Evolutionary conservation across 2,329 filamentous ascomycete genomes (phyloP), one percentile per base, ranked within the genome.

Genomic region (Teratosphaeriaceae sp.): DNA sequence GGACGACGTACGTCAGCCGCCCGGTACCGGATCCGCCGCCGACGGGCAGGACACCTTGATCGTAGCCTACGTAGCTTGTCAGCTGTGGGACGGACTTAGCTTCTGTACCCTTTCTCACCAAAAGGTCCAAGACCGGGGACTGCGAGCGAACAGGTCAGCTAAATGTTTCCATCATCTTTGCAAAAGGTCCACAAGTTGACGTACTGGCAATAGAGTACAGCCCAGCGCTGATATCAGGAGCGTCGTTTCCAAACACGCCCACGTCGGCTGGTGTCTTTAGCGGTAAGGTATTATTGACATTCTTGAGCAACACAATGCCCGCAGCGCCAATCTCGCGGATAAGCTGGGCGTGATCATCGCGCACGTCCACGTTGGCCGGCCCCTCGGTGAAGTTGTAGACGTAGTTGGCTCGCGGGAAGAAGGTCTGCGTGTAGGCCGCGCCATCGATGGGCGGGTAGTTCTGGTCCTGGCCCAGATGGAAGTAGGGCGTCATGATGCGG

Each of bases 251-350:
- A 44, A 75, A 73, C 1, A 77, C 60, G 2, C 64, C 66, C 36
- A 76, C 67, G 23, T 65, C 68, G 36, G 73, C 22, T 12, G 67
- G 68, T 4, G 46, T 58, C 5, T 67, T 66, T 0, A 83, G 58
- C 0, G 79, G 78, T 1, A 82, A 66, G 0, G 75, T 60, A 64
- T 5, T 23, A 34, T 74, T 72, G 21, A 56, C 63, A 56, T 83
- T 82, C 56, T 82, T 82, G 23, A 82, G 67, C 1, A 82, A 66
- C 2, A 82, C 78, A 37, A 60, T 62, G 2, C 65, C 65, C 29
- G 64, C 65, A 15, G 65, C 64, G 22, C 65, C 67, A 11, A 68
- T 51, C 31, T 65, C 56, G 8, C 67, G 60, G 29, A 70, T 68
- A 12, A 64, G 48, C 3, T 53, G 44, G 4, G 56, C 52, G 44